Evolutionary conservation across 805 yeast species (phyloP), one percentile per base, ranked within the genome.

Genomic region (Metschnikowia anglica): DNA sequence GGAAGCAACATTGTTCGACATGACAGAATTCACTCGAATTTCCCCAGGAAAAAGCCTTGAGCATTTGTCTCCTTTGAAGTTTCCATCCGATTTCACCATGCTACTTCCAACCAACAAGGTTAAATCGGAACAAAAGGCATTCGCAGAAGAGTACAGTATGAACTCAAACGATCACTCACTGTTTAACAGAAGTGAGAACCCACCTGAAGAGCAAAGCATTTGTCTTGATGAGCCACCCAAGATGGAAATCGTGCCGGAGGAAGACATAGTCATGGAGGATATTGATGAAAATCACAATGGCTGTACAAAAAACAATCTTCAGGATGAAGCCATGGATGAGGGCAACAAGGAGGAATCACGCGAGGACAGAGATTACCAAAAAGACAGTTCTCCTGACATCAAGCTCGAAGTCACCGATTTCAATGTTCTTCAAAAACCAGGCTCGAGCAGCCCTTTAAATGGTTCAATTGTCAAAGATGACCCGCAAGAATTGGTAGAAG

Each of bases 61-160:
- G 20, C 49, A 48, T 12, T 46, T 62, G 21, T 61, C 68, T 2
- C 70, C 71, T 1, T 53, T 59, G 11, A 65, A 66, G 44, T 46
- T 48, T 12, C 54, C 62, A 3, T 52, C 61, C 3, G 71, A 66
- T 30, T 63, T 66, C 43, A 63, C 69, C 5, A 62, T 62, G 67
- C 47, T 63, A 16, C 39, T 59, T 15, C 67, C 65, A 37, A 20
- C 44, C 25, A 40, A 43, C 34, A 15, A 48, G 55, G 16, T 32
- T 18, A 32, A 33, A n/a, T 19, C 30, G 11, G 45, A 41, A 24
- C 29, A 30, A 11, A 25, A 34, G 17, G 23, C 25, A 5, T 13
- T 10, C 7, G 18, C 12, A 15, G 34, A 27, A 21, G 36, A 19
- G 8, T 20, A 30, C 10, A 23, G 23, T 12, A 19, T 35, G 17